Evolutionary conservation across 345 rosid species (phyloP).

Genomic region (Theobroma cacao): DNA sequence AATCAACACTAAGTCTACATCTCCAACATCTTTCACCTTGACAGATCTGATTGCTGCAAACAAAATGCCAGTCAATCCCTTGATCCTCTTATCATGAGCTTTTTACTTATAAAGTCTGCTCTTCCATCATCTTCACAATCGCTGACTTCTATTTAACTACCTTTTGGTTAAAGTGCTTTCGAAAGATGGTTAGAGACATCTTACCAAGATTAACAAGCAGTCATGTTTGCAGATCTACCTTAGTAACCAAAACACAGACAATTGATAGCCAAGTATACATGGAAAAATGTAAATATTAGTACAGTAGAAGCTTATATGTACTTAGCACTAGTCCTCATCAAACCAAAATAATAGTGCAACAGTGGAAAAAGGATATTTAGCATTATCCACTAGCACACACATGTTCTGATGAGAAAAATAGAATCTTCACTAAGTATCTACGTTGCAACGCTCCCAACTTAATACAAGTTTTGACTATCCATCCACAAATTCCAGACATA

Average conservation of each 20-base stretch:
- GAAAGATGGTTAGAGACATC: neutral
- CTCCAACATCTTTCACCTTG: neutral
- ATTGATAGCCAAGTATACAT: neutral
- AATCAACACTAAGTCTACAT: neutral
- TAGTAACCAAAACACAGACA: neutral
- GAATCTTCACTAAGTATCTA: neutral
- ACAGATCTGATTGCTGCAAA: neutral
- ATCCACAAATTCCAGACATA: neutral
- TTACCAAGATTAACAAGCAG: neutral
- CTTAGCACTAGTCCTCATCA: neutral
- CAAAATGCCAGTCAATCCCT: neutral
- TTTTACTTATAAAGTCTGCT: neutral
- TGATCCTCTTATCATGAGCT: neutral
- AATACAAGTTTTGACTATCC: neutral
- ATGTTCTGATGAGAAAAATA: neutral
- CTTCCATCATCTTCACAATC: neutral
- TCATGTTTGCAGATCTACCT: neutral
- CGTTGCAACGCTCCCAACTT: neutral
- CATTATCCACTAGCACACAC: neutral
- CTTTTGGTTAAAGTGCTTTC: neutral
- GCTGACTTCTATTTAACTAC: neutral
- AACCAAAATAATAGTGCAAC: neutral
- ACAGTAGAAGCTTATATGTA: neutral
- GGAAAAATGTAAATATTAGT: neutral
- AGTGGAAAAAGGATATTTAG: neutral